Percentiles rank a stretch among this genome's conserved stretches.
Conservation (phyloP, 495 filamentous ascomycete species). For the Daldinia bambusicola region DNA sequence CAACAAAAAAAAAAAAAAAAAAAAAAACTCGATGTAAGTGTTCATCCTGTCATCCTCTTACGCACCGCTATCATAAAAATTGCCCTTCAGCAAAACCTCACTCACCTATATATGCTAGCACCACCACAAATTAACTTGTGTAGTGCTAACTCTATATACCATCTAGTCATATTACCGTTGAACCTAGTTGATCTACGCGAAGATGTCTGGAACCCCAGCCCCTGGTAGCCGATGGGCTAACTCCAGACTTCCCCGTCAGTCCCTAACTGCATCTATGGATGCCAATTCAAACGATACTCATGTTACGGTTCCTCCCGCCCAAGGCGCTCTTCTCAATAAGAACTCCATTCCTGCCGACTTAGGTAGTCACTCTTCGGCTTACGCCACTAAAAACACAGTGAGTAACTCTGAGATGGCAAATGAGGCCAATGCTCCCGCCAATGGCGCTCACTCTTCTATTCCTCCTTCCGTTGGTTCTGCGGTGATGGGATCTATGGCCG, state of each 20-base stretch:
- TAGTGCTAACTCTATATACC: neutral
- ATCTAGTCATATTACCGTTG: neutral
- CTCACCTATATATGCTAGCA: neutral
- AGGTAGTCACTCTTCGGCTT: neutral
- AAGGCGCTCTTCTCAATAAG: neutral
- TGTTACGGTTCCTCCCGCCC: neutral
- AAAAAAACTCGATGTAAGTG: neutral
- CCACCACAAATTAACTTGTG: neutral
- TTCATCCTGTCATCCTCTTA: neutral
- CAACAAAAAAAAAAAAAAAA: too few species aligned
- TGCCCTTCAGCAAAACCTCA: neutral
- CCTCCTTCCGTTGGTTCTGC: neutral
- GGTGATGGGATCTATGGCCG: neutral
- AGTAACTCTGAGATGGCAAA: neutral
- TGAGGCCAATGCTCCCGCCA: neutral
- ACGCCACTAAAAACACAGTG: neutral
- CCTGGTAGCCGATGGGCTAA: constrained; percentile 1
- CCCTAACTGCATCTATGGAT: neutral
- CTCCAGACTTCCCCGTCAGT: neutral
- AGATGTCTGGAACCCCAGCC: neutral
- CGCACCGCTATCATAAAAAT: neutral
- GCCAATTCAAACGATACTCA: neutral
- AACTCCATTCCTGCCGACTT: neutral
- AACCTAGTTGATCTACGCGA: neutral
- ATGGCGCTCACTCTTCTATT: neutral